phyloP scores from a whole-genome alignment of 2,329 filamentous ascomycete species.

The Corynespora cassiicola region DNA sequence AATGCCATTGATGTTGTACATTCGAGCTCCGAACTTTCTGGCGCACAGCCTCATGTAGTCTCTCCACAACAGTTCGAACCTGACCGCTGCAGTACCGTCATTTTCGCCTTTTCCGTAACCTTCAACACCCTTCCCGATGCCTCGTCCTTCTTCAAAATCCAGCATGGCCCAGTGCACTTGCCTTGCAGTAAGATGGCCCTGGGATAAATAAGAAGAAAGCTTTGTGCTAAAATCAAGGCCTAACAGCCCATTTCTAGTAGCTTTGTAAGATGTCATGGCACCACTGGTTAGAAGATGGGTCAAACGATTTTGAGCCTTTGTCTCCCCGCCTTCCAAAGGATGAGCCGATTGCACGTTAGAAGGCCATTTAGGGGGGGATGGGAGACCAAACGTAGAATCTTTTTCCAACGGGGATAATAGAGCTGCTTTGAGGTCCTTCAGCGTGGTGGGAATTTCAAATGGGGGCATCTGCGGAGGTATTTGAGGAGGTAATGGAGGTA shows the following conservation, averaged over 20 bases:
- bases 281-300: conserved; percentile 66
- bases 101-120: conserved; percentile 76
- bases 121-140: conserved; percentile 23
- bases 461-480: conserved; percentile 67
- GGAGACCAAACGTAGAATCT: conserved; percentile 51
- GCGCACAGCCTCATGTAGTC: conserved; percentile 83
- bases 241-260: conserved; percentile 73
- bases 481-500: conserved; percentile 65
- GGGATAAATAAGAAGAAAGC: conserved; percentile 73
- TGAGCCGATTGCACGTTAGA: conserved; percentile 64
- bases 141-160: conserved; percentile 70
- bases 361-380: conserved; percentile 61
- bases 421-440: conserved; percentile 60
- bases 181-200: conserved; percentile 75
- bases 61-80: conserved; percentile 76
- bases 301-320: conserved; percentile 64
- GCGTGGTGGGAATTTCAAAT: conserved; percentile 66
- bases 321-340: conserved; percentile 73
- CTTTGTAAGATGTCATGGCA: conserved; percentile 69
- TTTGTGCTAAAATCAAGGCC: conserved; percentile 78
- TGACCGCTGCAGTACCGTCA: conserved; percentile 71
- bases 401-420: conserved; percentile 65
- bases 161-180: conserved; percentile 74
- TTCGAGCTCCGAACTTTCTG: conserved; percentile 69
- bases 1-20: conserved; percentile 73